Percentiles rank a stretch among this genome's conserved stretches.
phyloP scores from a whole-genome alignment of 352 stramenopile genomes.

The Ophiocytium majus region DNA sequence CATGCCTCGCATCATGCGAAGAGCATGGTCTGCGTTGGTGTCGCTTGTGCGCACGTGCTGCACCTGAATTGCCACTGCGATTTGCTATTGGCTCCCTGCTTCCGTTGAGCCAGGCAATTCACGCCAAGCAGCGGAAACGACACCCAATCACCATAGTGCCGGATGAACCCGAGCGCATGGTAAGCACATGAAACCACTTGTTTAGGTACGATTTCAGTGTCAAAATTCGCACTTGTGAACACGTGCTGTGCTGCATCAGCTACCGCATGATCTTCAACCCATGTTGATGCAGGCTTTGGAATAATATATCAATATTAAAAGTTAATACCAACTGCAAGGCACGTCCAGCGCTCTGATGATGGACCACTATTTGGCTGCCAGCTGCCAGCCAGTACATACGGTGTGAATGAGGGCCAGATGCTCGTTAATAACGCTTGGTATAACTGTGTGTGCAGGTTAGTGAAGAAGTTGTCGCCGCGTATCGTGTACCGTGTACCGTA shows the following conservation, averaged over 20 bases:
- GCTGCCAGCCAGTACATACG: too few species aligned
- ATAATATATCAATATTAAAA: background rate
- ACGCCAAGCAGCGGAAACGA: background rate
- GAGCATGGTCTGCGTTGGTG: background rate
- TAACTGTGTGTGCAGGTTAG: too few species aligned
- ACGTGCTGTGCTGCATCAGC: too few species aligned
- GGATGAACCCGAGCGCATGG: conserved; percentile 17
- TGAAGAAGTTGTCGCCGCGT: too few species aligned
- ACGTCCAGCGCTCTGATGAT: background rate
- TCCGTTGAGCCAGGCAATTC: background rate
- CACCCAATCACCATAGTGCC: conserved; percentile 17
- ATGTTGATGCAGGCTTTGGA: too few species aligned
- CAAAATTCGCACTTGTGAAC: background rate
- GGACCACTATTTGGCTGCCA: too few species aligned
- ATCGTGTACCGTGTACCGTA: too few species aligned
- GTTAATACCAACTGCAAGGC: background rate
- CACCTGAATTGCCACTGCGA: background rate
- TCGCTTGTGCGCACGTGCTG: background rate
- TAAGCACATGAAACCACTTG: background rate
- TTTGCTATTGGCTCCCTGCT: background rate
- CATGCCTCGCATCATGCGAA: background rate
- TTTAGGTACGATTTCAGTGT: background rate
- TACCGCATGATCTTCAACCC: background rate
- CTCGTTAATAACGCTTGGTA: too few species aligned
- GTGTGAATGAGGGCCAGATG: too few species aligned